phyloP scores from a whole-genome alignment of 768 basidiomycete genomes.

The Tylopilus cervinicoccineus region DNA sequence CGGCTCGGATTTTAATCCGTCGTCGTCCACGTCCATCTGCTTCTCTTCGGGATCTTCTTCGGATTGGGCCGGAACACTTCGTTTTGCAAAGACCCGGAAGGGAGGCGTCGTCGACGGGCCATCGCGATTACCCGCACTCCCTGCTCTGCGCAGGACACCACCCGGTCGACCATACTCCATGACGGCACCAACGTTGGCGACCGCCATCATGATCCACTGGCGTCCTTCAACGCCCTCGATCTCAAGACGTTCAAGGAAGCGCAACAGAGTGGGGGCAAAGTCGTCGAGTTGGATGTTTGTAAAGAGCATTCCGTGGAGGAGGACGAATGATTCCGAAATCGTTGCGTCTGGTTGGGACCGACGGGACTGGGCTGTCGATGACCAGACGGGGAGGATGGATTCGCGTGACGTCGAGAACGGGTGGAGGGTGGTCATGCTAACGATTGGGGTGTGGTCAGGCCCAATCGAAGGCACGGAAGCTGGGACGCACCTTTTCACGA shows the following conservation, averaged over 20 bases:
- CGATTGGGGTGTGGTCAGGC: conserved; percentile 6
- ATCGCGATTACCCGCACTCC: conserved; percentile 43
- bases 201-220: conserved; percentile 97
- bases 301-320: conserved; percentile 96
- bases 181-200: conserved; percentile 75
- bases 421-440: conserved; percentile 87
- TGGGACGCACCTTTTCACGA: conserved; percentile 77
- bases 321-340: conserved; percentile 78
- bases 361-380: conserved; percentile 54
- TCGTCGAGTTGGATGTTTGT: conserved; percentile 94
- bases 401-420: conserved; percentile 87
- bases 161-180: conserved; percentile 83
- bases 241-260: conserved; percentile 81
- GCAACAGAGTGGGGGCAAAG: conserved; percentile 74
- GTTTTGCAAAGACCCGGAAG: conserved; percentile 52
- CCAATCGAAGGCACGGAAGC: not conserved
- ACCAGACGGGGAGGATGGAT: conserved; percentile 87
- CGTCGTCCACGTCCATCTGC: conserved; percentile 65
- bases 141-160: conserved; percentile 63
- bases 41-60: conserved; percentile 42
- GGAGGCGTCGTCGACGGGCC: conserved; percentile 30
- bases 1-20: conserved; percentile 24
- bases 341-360: conserved; percentile 74
- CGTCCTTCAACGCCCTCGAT: conserved; percentile 78
- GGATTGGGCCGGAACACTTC: conserved; percentile 29